Conservation (phyloP, 495 filamentous ascomycete genomes). For the Talaromyces trachyspermus region DNA sequence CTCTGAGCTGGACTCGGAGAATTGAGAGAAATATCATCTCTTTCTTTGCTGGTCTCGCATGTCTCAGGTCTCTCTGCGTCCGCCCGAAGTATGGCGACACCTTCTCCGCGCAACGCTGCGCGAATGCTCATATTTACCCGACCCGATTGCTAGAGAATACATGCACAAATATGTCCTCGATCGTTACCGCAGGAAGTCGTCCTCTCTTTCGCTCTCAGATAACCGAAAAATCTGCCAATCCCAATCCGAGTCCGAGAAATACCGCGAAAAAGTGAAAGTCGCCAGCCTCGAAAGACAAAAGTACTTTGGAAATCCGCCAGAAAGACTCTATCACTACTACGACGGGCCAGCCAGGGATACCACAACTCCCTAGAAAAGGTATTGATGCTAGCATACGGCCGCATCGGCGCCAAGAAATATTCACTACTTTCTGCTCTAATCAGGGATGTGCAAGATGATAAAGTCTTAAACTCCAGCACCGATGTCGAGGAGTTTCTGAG, state of each 20-base stretch:
- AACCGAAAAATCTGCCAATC: neutral
- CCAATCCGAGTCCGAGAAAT: constrained; percentile 3
- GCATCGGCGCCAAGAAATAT: constrained; percentile 59
- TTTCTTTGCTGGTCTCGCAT: constrained; percentile 9
- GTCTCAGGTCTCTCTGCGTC: constrained; percentile 1
- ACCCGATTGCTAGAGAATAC: constrained; percentile 55
- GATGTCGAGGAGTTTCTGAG: constrained; percentile 19
- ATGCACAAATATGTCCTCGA: constrained; percentile 48
- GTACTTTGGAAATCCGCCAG: constrained; percentile 18
- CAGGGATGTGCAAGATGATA: constrained; percentile 5
- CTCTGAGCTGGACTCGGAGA: too few relatives aligned
- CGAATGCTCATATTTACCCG: constrained; percentile 78
- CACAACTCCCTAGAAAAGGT: constrained; percentile 53
- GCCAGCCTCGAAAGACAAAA: constrained; percentile 8
- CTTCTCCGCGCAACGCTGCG: constrained; percentile 74
- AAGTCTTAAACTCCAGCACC: neutral
- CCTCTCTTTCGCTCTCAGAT: neutral
- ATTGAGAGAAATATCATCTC: constrained; percentile 3
- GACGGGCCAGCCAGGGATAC: constrained; percentile 60
- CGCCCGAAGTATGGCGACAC: constrained; percentile 43
- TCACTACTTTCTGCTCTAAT: constrained; percentile 49
- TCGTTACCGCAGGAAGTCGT: constrained; percentile 42
- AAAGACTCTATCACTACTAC: constrained; percentile 30
- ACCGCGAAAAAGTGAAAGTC: neutral
- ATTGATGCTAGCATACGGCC: constrained; percentile 63